Percentiles rank a stretch among this genome's conserved stretches.
phyloP scores from a whole-genome alignment of 1,284 basidiomycete genomes.

The Apiotrichum brassicae region DNA sequence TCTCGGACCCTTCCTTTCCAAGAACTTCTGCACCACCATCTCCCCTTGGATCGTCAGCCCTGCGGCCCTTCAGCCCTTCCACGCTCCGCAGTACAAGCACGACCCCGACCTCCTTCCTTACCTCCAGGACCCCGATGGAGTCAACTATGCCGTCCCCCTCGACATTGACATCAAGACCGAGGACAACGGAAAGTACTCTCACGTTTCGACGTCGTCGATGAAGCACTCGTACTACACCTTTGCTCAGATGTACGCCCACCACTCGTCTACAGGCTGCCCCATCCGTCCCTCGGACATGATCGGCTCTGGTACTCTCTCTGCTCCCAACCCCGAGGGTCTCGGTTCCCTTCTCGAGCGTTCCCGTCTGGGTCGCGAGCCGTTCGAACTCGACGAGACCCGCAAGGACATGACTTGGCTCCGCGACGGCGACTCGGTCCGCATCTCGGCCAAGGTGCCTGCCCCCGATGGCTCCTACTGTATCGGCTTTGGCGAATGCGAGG shows the following conservation, averaged over 20 bases:
- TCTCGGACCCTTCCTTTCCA: slow-evolving; percentile 22
- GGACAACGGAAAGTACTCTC: slow-evolving; percentile 4
- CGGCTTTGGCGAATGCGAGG: slow-evolving; percentile 19
- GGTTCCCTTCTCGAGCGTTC: slow-evolving; percentile 23
- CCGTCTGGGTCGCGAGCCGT: slow-evolving; percentile 10
- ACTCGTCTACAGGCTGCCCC: slow-evolving; percentile 22
- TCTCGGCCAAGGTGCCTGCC: slow-evolving; percentile 7
- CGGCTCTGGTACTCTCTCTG: slow-evolving; percentile 27
- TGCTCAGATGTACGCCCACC: slow-evolving; percentile 28
- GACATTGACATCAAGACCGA: slow-evolving; percentile 12
- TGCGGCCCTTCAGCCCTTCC: slow-evolving; percentile 23
- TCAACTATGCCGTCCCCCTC: slow-evolving; percentile 13
- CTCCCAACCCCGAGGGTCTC: slow-evolving; percentile 9
- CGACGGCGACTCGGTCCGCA: slow-evolving; percentile 15
- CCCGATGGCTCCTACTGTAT: slow-evolving; percentile 8
- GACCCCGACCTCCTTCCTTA: slow-evolving; percentile 17
- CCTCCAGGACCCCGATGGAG: slow-evolving; percentile 16
- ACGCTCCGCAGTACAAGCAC: slow-evolving; percentile 16
- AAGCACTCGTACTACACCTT: slow-evolving; percentile 19
- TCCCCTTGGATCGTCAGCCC: slow-evolving; percentile 24
- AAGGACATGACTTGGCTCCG: slow-evolving; percentile 20
- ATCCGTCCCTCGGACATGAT: slow-evolving; percentile 26
- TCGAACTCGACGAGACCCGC: slow-evolving; percentile 12
- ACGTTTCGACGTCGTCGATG: slow-evolving; percentile 4
- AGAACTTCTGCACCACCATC: slow-evolving; percentile 31